Percentiles rank a stretch among this genome's conserved stretches.
Evolutionary conservation across 1,284 basidiomycete species (phyloP).

Genomic region (Moniliophthora roreri): DNA sequence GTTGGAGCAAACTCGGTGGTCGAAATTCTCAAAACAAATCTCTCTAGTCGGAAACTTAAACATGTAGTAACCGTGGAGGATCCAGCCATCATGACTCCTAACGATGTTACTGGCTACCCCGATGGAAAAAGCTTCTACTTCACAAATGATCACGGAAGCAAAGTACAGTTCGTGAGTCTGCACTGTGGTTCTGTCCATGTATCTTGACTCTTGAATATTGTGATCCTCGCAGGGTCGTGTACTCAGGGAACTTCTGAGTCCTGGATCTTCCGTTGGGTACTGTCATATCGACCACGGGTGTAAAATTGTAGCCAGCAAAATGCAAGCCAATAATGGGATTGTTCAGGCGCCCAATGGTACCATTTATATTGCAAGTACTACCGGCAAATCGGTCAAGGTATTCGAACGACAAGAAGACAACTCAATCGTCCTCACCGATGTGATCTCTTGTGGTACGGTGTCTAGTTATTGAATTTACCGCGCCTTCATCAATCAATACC

Average conservation of each 20-base stretch:
- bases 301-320: slow-evolving; percentile 46
- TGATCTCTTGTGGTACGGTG: slow-evolving; percentile 40
- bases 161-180: slow-evolving; percentile 49
- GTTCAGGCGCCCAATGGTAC: slow-evolving; percentile 51
- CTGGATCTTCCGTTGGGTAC: slow-evolving; percentile 50
- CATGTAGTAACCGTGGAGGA: slow-evolving; percentile 62
- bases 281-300: slow-evolving; percentile 60
- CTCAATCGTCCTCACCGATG: slow-evolving; percentile 49
- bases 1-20: slow-evolving; percentile 71
- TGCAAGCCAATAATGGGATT: slow-evolving; percentile 59
- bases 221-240: slow-evolving; percentile 3
- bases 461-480: not conserved
- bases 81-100: slow-evolving; percentile 56
- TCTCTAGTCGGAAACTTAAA: slow-evolving; percentile 43
- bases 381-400: slow-evolving; percentile 43
- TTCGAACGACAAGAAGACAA: slow-evolving; percentile 57
- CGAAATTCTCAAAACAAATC: slow-evolving; percentile 64
- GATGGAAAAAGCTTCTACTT: slow-evolving; percentile 65
- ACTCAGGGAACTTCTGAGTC: slow-evolving; percentile 7
- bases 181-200: too few relatives aligned
- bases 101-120: slow-evolving; percentile 63
- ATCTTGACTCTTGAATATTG: not conserved
- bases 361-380: slow-evolving; percentile 51
- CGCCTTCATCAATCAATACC: too few relatives aligned
- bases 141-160: slow-evolving; percentile 64